Evolutionary conservation across 176 grass and related monocot genomes (phyloP), one percentile per base, ranked within the genome.

Genomic region (Guadua angustifolia): DNA sequence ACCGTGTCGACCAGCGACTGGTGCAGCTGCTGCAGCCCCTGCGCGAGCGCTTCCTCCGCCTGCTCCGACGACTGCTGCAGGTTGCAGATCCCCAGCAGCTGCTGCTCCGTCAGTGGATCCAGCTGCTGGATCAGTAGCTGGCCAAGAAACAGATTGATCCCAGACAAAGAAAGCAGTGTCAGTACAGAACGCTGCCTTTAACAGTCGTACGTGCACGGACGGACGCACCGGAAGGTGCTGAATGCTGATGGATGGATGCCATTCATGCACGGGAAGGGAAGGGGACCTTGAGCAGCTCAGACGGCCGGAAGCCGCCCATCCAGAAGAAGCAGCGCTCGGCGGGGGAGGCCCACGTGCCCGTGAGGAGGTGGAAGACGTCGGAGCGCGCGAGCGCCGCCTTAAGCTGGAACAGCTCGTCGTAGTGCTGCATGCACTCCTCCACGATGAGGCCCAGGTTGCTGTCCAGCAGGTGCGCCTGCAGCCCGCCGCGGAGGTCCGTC

Each of bases 221-320:
- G 11, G 35, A 19, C 21, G 9, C 5, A 13, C 55, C 42, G 33
- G 32, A 66, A 38, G 32, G 33, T 19, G 63, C 16, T 68, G 45
- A 80, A 8, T 19, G 63, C 7, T 68, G 45, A 80, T 19, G 46
- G 71, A 52, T 66, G 32, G 60, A 63, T 35, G 43, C 14, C 60
- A 45, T 79, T 64, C 45, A 36, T 44, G 35, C 65, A 62, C 9
- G 70, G 45, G 39, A 7, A 6, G 4, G 3, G 19, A 21, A 61
- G 8, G 4, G 75, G 4, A 96, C 97, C 97, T 99, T 94, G 83
- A 95, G 88, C 24, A 99, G 89, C 74, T 99, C 91, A 8, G 97
- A 99, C 0, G 97, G 97, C 29, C 91, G 83, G 83, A 99, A 99
- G 42, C 97, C 97, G n/a, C 97, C 97, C 84, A 99, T 99, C 97